Evolutionary conservation across 2,329 filamentous ascomycete species (phyloP).

Genomic region (Berkeleyomyces rouxiae): DNA sequence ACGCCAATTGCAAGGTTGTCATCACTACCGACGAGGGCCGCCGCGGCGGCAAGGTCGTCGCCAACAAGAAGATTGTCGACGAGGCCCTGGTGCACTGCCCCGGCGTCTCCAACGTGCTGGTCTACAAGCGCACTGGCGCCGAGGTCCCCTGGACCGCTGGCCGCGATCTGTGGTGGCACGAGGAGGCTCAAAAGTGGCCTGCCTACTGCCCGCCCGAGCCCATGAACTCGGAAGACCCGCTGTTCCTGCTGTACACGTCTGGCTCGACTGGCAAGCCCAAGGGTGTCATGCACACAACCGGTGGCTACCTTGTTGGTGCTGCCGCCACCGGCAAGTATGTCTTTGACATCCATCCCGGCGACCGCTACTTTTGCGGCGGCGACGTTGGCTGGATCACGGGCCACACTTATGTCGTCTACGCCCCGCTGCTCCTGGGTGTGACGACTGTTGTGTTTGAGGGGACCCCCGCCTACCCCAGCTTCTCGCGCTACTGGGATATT

Average conservation of each 20-base stretch:
- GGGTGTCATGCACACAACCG: constrained; percentile 96
- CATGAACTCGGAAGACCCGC: constrained; percentile 85
- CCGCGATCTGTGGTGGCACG: constrained; percentile 95
- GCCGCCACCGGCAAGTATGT: constrained; percentile 95
- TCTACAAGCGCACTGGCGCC: constrained; percentile 84
- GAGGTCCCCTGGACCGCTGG: constrained; percentile 82
- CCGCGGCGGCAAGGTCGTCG: constrained; percentile 91
- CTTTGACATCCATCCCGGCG: constrained; percentile 89
- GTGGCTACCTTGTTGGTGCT: constrained; percentile 83
- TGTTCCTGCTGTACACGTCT: constrained; percentile 96
- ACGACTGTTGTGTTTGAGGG: constrained; percentile 95
- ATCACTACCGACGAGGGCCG: constrained; percentile 97
- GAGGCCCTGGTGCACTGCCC: constrained; percentile 94
- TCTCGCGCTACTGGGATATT: constrained; percentile 97
- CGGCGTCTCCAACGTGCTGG: constrained; percentile 66
- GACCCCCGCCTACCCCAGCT: constrained; percentile 91
- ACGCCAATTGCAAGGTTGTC: constrained; percentile 79
- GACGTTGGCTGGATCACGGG: constrained; percentile 99
- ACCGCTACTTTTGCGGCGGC: constrained; percentile 93
- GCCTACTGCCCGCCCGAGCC: constrained; percentile 76
- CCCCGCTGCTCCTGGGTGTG: constrained; percentile 80
- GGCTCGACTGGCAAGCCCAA: constrained; percentile 98
- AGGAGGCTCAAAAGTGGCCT: constrained; percentile 94
- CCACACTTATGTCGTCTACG: constrained; percentile 96
- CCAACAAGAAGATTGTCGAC: constrained; percentile 98